A percentile compares a stretch with the other conserved stretches of the same genome.
These are phyloP conservation scores for Bruguiera hainesii DNA, from an alignment of 441 rosid genomes.

Conservation along the genomic window DNA sequence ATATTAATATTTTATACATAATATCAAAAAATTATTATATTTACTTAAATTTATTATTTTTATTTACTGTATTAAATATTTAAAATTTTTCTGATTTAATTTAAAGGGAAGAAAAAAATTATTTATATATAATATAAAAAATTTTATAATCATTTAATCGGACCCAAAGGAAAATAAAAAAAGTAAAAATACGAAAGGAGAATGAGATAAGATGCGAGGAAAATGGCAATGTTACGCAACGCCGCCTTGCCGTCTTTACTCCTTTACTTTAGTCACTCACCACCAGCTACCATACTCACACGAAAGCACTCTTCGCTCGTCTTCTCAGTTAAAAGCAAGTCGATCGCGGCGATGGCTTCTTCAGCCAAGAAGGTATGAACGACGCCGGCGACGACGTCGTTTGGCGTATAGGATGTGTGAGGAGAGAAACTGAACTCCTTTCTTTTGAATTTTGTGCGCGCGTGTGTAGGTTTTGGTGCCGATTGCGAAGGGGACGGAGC, in stretches of 20 bases:
- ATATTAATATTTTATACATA: no score
- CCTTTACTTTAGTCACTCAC: conserved; percentile 8
- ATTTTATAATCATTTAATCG: no score
- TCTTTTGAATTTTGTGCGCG: not conserved
- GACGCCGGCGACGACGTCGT: no score
- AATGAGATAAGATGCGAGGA: not conserved
- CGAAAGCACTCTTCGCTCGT: conserved; percentile 24
- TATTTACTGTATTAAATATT: no score
- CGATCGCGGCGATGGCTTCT: conserved; percentile 45
- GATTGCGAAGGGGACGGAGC: conserved; percentile 86
- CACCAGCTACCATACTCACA: conserved; percentile 1
- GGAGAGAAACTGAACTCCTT: no score
- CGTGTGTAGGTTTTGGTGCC: conserved; percentile 71
- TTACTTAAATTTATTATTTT: no score
- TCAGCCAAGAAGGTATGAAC: conserved; percentile 37
- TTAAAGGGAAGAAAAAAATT: no score
- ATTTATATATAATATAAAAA: no score
- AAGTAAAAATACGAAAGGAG: not conserved
- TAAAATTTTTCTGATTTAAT: no score
- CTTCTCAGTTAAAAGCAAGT: conserved; percentile 8
- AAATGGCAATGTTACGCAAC: conserved; percentile 34
- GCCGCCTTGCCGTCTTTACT: conserved; percentile 20
- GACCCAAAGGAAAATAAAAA: no score
- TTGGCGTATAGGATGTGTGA: no score
- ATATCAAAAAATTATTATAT: no score